Percentiles rank a stretch among this genome's conserved stretches.
phyloP scores from a whole-genome alignment of 768 basidiomycete species.

The Leucocoprinus leucothites region DNA sequence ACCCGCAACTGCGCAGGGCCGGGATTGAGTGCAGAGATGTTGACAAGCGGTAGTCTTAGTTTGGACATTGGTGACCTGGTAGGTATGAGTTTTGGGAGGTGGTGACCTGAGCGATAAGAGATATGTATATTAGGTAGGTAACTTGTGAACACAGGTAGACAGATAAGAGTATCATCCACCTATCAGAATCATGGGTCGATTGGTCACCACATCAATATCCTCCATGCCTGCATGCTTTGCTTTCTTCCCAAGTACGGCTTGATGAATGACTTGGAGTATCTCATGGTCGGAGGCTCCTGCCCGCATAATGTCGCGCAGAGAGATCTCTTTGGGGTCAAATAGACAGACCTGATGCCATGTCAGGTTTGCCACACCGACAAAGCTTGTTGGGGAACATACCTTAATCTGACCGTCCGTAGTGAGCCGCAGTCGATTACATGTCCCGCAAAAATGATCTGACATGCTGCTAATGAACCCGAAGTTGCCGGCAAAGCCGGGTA shows the following conservation, averaged over 20 bases:
- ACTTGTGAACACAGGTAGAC: constrained; percentile 24
- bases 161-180: constrained; percentile 70
- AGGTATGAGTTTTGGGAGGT: not conserved
- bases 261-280: constrained; percentile 55
- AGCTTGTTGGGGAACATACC: constrained; percentile 30
- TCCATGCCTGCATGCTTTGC: constrained; percentile 87
- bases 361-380: not conserved
- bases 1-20: not conserved
- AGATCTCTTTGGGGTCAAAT: constrained; percentile 82
- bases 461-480: constrained; percentile 91
- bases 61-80: not conserved
- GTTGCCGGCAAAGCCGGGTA: constrained; percentile 67
- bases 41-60: not conserved
- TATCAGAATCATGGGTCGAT: constrained; percentile 90
- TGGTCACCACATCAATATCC: constrained; percentile 69
- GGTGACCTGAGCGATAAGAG: constrained; percentile 1
- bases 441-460: constrained; percentile 90
- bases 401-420: constrained; percentile 94
- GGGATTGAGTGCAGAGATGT: not conserved
- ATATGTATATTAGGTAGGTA: constrained; percentile 13
- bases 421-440: constrained; percentile 79
- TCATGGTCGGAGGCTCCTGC: constrained; percentile 60
- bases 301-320: constrained; percentile 74
- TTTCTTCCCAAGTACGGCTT: constrained; percentile 68
- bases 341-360: constrained; percentile 66